Conservation (phyloP, 306 rosid species). For the Begonia masoniana region DNA sequence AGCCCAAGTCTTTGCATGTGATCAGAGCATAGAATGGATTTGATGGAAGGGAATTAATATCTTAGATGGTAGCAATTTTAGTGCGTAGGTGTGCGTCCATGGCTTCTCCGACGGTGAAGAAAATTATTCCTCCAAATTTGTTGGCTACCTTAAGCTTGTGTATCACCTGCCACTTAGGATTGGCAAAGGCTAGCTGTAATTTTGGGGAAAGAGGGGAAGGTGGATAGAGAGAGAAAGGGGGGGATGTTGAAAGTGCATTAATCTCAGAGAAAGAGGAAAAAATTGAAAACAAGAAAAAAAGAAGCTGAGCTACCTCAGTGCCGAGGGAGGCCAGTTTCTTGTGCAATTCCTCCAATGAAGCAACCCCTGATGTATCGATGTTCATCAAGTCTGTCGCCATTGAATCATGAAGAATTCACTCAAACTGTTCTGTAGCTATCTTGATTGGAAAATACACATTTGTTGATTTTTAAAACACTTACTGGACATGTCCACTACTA, state of each 20-base stretch:
- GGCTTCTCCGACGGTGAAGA: constrained; percentile 78
- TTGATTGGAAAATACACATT: too few species aligned
- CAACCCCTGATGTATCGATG: constrained; percentile 70
- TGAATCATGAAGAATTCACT: neutral
- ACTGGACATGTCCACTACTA: constrained; percentile 67
- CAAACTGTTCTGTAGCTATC: too few species aligned
- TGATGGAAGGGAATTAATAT: constrained; percentile 13
- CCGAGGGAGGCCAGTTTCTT: constrained; percentile 33
- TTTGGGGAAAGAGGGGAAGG: too few species aligned
- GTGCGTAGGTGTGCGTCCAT: constrained; percentile 22
- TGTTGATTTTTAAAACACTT: constrained; percentile 12
- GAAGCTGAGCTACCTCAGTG: constrained; percentile 28
- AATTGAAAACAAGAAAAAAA: too few species aligned
- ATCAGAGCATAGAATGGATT: neutral
- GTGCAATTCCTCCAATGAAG: constrained; percentile 47
- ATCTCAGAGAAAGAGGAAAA: too few species aligned
- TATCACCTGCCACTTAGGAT: constrained; percentile 76
- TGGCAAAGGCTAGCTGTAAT: constrained; percentile 49
- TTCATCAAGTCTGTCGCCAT: constrained; percentile 41
- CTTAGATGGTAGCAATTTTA: neutral
- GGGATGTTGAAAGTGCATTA: neutral
- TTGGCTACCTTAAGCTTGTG: constrained; percentile 68
- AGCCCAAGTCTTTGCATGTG: neutral
- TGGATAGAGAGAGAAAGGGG: neutral
- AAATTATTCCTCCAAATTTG: constrained; percentile 44